Base-by-base conservation (phyloP, 768 basidiomycete species). In the Crucibulum laeve region DNA sequence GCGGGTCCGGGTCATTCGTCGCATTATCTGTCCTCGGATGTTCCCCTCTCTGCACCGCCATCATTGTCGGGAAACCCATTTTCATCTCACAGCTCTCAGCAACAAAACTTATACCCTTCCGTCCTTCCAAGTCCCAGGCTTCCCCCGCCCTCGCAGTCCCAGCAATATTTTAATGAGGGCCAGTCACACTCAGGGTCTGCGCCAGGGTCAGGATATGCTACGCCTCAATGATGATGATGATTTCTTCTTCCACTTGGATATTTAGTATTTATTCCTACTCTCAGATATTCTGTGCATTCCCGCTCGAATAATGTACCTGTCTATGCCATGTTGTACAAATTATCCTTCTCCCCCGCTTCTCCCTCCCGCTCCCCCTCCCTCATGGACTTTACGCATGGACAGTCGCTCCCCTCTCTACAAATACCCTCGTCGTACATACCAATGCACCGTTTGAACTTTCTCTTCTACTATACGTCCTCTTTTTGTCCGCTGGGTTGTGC, bases 31-130 rank as follows among this genome's bases (percentile, higher is more conserved):
- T 55, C 63, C 42, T 65, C 67, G 38, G 69, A 69, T 17, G 66
- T 78, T 17, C 76, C 80, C 6, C 65, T 80, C 53, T 74, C 78
- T 15, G 74, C 78, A 4, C 70, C 77, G 0, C 64, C 77, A 17
- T 68, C 78, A 39, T 58, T 79, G 50, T 64, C 75, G 23, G 62
- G 59, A 43, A 70, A 72, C 50, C 68, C 70, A 2, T 75, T 70
- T 50, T 64, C 63, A 19, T 56, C 62, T 13, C 60, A 63, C 40
- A 47, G 51, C 30, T 62, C 63, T 54, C 60, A 58, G 43, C 58
- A 51, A 22, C 57, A 55, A 53, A 59, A 62, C 35, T 60, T 62
- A 38, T 73, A 69, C 46, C 60, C 67, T 3, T 64, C 58, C 18
- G 64, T 63, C 46, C 56, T 59, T 30, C 61, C 63, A 8, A 63